These are phyloP conservation scores for Magnolia sinica DNA, from an alignment of 164 flowering plant species.

Conservation along the genomic window DNA sequence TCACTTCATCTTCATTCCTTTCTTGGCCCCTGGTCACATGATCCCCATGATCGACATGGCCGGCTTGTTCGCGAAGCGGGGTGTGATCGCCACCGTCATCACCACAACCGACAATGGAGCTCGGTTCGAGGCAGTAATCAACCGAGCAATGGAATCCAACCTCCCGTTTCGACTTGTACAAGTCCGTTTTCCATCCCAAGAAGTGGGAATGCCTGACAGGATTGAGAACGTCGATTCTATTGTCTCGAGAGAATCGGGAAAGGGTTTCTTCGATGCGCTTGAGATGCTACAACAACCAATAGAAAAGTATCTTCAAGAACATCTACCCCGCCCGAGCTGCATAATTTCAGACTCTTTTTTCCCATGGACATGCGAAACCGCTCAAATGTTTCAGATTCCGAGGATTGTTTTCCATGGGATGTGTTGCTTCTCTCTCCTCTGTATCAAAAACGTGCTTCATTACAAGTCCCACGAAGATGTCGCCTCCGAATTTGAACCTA, in stretches of 20 bases:
- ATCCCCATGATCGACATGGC: slow-evolving; percentile 60
- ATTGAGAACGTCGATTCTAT: slow-evolving; percentile 42
- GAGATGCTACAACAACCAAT: slow-evolving; percentile 34
- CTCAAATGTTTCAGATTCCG: slow-evolving; percentile 38
- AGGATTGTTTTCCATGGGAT: slow-evolving; percentile 40
- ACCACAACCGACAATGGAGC: slow-evolving; percentile 46
- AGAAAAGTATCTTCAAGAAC: slow-evolving; percentile 22
- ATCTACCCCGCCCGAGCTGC: slow-evolving; percentile 37
- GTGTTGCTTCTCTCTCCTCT: slow-evolving; percentile 26
- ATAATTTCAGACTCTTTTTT: slow-evolving; percentile 41
- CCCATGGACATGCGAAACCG: slow-evolving; percentile 36
- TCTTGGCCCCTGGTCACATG: slow-evolving; percentile 29
- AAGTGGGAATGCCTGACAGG: slow-evolving; percentile 49
- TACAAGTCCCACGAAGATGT: slow-evolving; percentile 18
- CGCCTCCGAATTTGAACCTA: slow-evolving; percentile 23
- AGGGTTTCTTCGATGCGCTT: slow-evolving; percentile 34
- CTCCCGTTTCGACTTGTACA: slow-evolving; percentile 24
- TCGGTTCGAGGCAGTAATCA: slow-evolving; percentile 18
- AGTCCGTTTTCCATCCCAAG: slow-evolving; percentile 27
- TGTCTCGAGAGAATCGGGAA: slow-evolving; percentile 15
- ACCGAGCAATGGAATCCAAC: slow-evolving; percentile 20
- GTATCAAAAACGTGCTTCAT: slow-evolving; percentile 12
- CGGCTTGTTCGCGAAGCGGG: slow-evolving; percentile 32
- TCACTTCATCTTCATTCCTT: slow-evolving; percentile 26
- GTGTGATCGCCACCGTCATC: slow-evolving; percentile 38